Base-by-base conservation (phyloP, 208 protist species). In the Acanthamoeba lenticulata region DNA sequence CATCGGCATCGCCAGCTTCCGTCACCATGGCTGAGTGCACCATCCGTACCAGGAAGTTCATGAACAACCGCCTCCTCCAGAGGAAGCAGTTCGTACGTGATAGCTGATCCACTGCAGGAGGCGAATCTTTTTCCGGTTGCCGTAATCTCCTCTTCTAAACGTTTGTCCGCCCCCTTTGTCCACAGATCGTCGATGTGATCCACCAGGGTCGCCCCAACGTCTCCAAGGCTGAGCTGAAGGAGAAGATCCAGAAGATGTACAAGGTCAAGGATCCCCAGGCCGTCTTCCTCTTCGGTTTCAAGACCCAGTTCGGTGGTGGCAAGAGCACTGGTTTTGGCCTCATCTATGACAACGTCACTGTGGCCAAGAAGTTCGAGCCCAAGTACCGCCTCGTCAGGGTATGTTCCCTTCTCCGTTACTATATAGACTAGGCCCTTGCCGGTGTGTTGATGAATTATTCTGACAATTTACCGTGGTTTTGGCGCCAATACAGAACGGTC, bases 61-160 rank as follows among this genome's bases (percentile, higher is more conserved):
- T 99, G 97, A 99, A 98, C 96, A 99, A 99, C 99, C 99, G 99
- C 94, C 98, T 99, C 93, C 98, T 99, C 2, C 96, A 97, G 95
- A 98, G 99, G 97, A 99, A 99, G 97, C 99, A 99, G 98, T 99
- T 99, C 97, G 99, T 99, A 89, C 55, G 96, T 97, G 38, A 45
- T 57, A 19, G 7, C 0, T 93, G 97, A 97, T 95, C 98, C 42
- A 67, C 27, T 88, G 40, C 27, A 0, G 7, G 29, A 40, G 38
- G 38, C 65, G 65, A 74, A 19, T 27, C 38, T 74, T 7, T 74
- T 27, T 27, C 69, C 38, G 27, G 4, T 44, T 83, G 47, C 47
- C 42, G 32, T 7, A 79, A 49, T 93, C n/a, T n/a, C n/a, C n/a
- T n/a, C n/a, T n/a, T n/a, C n/a, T n/a, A n/a, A n/a, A n/a, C n/a